phyloP scores from a whole-genome alignment of 2,329 filamentous ascomycete genomes.

The Chrysosporium keratinophilum region DNA sequence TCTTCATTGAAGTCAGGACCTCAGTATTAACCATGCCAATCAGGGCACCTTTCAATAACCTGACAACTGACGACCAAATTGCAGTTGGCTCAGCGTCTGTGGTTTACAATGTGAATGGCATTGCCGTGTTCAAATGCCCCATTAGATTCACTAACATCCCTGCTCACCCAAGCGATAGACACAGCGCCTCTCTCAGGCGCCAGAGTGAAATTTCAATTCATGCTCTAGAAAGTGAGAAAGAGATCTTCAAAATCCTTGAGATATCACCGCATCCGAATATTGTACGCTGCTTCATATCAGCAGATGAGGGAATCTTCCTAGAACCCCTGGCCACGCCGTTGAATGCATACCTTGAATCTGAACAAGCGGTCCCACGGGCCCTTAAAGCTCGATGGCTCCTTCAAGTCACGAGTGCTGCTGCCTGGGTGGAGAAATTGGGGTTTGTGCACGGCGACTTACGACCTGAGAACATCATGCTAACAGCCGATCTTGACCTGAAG shows the following conservation, averaged over 20 bases:
- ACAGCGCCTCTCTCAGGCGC: background rate
- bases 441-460: conserved; percentile 4
- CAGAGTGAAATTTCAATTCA: background rate
- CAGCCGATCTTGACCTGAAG: background rate
- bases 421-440: conserved; percentile 4
- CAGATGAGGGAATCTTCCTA: conserved; percentile 8
- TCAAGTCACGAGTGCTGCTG: conserved; percentile 2
- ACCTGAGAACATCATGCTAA: background rate
- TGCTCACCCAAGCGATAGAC: background rate
- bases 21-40: background rate
- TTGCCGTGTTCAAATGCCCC: conserved; percentile 4
- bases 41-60: background rate
- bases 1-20: background rate
- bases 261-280: conserved; percentile 4
- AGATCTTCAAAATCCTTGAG: background rate
- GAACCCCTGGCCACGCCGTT: background rate
- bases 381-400: conserved; percentile 1
- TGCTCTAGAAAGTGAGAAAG: conserved; percentile 3
- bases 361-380: background rate
- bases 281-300: background rate
- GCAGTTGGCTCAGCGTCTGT: conserved; percentile 3
- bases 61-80: conserved; percentile 1
- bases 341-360: background rate
- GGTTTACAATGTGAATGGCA: conserved; percentile 1
- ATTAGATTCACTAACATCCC: background rate